Percentiles rank a stretch among this genome's conserved stretches.
These are phyloP conservation scores for Ocimum tenuiflorum DNA, from an alignment of 257 asterid species.

Conservation along the genomic window DNA sequence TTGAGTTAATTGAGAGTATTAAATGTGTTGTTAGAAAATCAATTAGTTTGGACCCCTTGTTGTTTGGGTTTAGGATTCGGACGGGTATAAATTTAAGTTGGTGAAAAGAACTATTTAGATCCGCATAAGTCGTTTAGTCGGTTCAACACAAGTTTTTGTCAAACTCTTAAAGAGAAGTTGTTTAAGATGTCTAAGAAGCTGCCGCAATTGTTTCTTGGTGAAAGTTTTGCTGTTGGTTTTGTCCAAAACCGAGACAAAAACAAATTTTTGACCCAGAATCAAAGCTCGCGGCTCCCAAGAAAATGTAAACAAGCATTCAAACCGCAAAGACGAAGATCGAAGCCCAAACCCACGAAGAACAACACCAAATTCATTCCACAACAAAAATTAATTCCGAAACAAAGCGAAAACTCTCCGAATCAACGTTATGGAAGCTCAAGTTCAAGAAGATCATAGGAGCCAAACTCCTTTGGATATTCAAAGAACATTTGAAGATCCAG, in stretches of 20 bases:
- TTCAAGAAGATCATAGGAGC: slow-evolving; percentile 40
- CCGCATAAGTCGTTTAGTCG: slow-evolving; percentile 24
- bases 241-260: too few species aligned
- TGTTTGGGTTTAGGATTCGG: slow-evolving; percentile 17
- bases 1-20: neutral
- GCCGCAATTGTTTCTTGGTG: slow-evolving; percentile 42
- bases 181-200: too few species aligned
- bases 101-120: slow-evolving; percentile 19
- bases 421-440: too few species aligned
- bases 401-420: neutral
- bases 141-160: slow-evolving; percentile 24
- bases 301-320: slow-evolving; percentile 21
- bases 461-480: slow-evolving; percentile 93
- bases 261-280: slow-evolving; percentile 31
- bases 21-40: neutral
- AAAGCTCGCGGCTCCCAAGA: slow-evolving; percentile 17
- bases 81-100: too few species aligned
- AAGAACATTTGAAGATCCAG: too few species aligned
- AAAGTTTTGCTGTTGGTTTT: slow-evolving; percentile 34
- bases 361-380: too few species aligned
- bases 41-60: too few species aligned
- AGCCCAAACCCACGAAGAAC: too few species aligned
- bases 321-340: too few species aligned
- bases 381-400: too few species aligned
- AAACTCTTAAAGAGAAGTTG: too few species aligned